Base-by-base conservation (phyloP, 208 protist genomes). In the Leishmania major region DNA sequence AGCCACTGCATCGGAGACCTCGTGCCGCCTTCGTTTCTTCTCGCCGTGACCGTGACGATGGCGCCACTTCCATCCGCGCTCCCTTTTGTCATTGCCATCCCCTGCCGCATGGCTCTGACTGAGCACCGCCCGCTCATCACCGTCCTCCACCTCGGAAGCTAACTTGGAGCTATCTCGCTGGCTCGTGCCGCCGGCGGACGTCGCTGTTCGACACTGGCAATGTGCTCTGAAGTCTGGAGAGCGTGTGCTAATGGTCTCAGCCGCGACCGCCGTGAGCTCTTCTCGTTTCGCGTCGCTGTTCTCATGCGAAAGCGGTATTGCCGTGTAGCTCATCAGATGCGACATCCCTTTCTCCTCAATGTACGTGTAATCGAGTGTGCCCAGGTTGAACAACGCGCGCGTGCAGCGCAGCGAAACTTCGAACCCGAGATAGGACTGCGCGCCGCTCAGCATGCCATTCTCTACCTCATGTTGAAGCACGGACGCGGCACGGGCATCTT, bases 391-490 rank as follows among this genome's bases (percentile, higher is more conserved):
- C 43, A 97, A 87, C 10, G 95, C 89, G 25, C 95, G 92, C 31
- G 89, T 82, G 84, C 95, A 97, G 22, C 95, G 92, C n/a, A 97
- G 81, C 13, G 90, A 79, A 45, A 97, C 93, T 66, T 97, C 93
- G 74, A 96, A 96, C 35, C 95, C 94, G 35, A 95, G 77, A 84
- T 90, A 93, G 22, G 93, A 96, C 72, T 96, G 92, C 43, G 94
- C 87, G 45, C 93, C 93, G 28, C 82, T 87, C 31, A 96, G 88
- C 45, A 94, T 75, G 71, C 77, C 83, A 11, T 37, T 67, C n/a
- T 78, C 67, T 51, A 80, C 85, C 53, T 82, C 80, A 70, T 89
- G 87, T 35, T 75, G 79, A 55, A 90, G 70, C 22, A 62, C 31
- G 59, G 70, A 62, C 45, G 75, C 86, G 2, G 80, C 83, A 31